A percentile compares a stretch with the other conserved stretches of the same genome.
phyloP scores from a whole-genome alignment of 2,329 filamentous ascomycete genomes.

The Colletotrichum brevisporum region DNA sequence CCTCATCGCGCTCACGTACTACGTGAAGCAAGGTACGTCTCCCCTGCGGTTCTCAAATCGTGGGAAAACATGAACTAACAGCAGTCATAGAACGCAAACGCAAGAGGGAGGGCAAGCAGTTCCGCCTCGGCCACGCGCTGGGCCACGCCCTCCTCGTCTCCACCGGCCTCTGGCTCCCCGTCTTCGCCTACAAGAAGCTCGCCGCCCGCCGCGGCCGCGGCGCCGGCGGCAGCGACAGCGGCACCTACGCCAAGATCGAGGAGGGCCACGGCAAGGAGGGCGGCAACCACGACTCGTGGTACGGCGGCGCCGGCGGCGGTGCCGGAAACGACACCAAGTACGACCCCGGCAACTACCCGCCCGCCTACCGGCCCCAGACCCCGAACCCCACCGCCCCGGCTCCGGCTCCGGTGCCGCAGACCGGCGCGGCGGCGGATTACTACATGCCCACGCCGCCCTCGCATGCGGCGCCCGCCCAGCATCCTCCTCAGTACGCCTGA shows the following conservation, averaged over 20 bases:
- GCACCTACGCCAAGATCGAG: constrained; percentile 40
- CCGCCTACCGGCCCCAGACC: constrained; percentile 2
- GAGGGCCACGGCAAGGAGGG: constrained; percentile 29
- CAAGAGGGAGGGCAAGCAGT: constrained; percentile 37
- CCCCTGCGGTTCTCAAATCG: neutral
- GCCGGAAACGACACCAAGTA: constrained; percentile 14
- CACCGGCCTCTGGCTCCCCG: constrained; percentile 42
- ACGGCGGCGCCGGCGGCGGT: constrained; percentile 17
- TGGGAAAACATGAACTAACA: constrained; percentile 1
- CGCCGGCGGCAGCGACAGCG: constrained; percentile 4
- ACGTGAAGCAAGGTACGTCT: constrained; percentile 15
- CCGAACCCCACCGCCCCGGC: constrained; percentile 12
- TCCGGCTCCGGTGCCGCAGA: neutral
- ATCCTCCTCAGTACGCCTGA: constrained; percentile 29
- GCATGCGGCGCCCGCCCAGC: constrained; percentile 28
- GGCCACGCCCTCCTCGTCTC: constrained; percentile 35
- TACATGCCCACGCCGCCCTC: constrained; percentile 35
- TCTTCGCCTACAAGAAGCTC: constrained; percentile 46
- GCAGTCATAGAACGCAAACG: constrained; percentile 31
- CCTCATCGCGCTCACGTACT: constrained; percentile 20
- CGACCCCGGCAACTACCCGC: constrained; percentile 25
- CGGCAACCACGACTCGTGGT: constrained; percentile 25
- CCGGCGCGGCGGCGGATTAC: constrained; percentile 32
- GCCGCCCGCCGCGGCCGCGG: neutral
- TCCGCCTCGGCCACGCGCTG: constrained; percentile 37